A percentile compares a stretch with the other conserved stretches of the same genome.
Evolutionary conservation across 1,139 yeast species (phyloP).

Genomic region (Suhomyces terraborum): DNA sequence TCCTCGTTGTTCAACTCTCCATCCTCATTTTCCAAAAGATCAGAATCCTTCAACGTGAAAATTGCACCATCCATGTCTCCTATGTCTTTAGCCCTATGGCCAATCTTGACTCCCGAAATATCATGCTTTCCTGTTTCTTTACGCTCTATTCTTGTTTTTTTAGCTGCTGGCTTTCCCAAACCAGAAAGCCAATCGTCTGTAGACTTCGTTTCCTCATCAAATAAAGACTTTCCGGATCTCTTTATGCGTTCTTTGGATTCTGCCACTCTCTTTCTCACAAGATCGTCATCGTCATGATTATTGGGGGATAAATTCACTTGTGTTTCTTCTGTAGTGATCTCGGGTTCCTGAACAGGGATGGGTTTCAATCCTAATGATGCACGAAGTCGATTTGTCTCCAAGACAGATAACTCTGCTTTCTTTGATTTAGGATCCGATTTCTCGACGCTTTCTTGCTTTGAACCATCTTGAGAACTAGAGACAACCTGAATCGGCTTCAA

Average conservation of each 20-base stretch:
- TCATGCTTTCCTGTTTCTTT: conserved; percentile 24
- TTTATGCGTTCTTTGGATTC: conserved; percentile 22
- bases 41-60: conserved; percentile 65
- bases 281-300: too few species aligned
- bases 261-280: conserved; percentile 16
- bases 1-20: conserved; percentile 48
- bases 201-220: conserved; percentile 27
- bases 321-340: conserved; percentile 9
- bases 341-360: conserved; percentile 15
- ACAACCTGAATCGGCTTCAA: conserved; percentile 18
- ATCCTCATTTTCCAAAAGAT: conserved; percentile 52
- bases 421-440: background rate
- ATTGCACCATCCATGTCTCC: conserved; percentile 50
- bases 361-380: conserved; percentile 31
- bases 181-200: conserved; percentile 45
- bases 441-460: background rate
- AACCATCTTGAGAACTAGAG: background rate
- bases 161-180: conserved; percentile 21
- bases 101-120: conserved; percentile 44
- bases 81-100: conserved; percentile 44
- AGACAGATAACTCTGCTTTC: conserved; percentile 27
- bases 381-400: conserved; percentile 44
- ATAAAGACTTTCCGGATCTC: conserved; percentile 25
- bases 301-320: conserved; percentile 2
- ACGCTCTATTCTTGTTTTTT: conserved; percentile 14